Evolutionary conservation across 1,139 yeast genomes (phyloP).

Genomic region (Citeromyces siamensis): DNA sequence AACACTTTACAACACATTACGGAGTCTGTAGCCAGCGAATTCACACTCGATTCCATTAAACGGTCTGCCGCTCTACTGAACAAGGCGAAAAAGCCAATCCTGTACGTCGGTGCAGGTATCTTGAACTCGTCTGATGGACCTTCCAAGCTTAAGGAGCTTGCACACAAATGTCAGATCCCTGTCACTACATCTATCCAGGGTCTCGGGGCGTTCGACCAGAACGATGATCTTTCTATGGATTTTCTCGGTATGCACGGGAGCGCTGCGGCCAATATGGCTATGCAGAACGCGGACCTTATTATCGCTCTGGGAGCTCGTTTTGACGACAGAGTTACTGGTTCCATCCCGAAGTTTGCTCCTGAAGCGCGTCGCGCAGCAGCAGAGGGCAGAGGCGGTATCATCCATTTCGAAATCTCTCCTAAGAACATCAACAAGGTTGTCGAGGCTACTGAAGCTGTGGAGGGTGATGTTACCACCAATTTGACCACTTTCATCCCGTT

Average conservation of each 20-base stretch:
- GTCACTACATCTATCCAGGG: constrained; percentile 95
- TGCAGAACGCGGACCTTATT: constrained; percentile 87
- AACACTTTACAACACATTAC: constrained; percentile 65
- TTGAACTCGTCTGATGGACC: constrained; percentile 79
- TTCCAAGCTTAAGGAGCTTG: constrained; percentile 59
- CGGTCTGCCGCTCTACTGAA: constrained; percentile 73
- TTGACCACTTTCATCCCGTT: constrained; percentile 63
- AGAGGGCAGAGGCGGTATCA: constrained; percentile 87
- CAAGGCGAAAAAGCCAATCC: constrained; percentile 74
- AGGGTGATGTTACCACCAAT: constrained; percentile 86
- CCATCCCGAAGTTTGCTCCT: constrained; percentile 83
- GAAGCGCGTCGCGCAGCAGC: constrained; percentile 80
- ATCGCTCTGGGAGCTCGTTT: constrained; percentile 94
- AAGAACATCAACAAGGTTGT: constrained; percentile 97
- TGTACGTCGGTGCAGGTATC: constrained; percentile 90
- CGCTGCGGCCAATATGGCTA: constrained; percentile 89
- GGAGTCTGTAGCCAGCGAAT: constrained; percentile 59
- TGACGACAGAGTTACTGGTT: constrained; percentile 95
- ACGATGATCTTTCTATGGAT: constrained; percentile 80
- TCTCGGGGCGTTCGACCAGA: constrained; percentile 89
- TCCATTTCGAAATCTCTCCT: constrained; percentile 92
- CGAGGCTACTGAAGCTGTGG: constrained; percentile 92
- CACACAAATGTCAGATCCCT: constrained; percentile 87
- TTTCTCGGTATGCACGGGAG: constrained; percentile 99
- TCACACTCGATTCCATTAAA: constrained; percentile 60